phyloP scores from a whole-genome alignment of 352 stramenopile genomes.

The Pythium angustatum region DNA sequence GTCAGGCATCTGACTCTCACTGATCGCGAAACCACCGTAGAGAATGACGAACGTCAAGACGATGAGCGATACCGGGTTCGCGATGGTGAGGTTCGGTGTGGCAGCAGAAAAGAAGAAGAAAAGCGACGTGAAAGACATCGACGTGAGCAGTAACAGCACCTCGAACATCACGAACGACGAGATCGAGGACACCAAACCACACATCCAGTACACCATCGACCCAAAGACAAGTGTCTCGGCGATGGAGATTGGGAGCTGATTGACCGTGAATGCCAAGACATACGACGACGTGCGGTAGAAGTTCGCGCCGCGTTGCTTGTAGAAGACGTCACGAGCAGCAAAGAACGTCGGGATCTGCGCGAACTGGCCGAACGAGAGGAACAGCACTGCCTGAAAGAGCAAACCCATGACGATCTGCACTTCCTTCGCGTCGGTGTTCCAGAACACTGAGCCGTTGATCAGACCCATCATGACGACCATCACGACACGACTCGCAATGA shows the following conservation, averaged over 20 bases:
- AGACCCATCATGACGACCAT: constrained; percentile 48
- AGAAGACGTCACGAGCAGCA: constrained; percentile 57
- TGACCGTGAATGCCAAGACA: constrained; percentile 48
- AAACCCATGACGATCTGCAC: constrained; percentile 59
- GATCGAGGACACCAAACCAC: constrained; percentile 39
- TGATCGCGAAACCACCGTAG: constrained; percentile 57
- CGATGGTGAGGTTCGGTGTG: constrained; percentile 35
- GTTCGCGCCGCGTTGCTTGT: constrained; percentile 84
- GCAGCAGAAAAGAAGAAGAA: constrained; percentile 49
- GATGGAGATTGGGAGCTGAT: constrained; percentile 53
- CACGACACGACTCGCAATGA: constrained; percentile 45
- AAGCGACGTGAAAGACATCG: constrained; percentile 42
- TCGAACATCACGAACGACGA: constrained; percentile 42
- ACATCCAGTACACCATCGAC: constrained; percentile 77
- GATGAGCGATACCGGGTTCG: constrained; percentile 45
- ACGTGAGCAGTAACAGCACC: constrained; percentile 39
- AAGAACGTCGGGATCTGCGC: constrained; percentile 77
- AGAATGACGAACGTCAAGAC: constrained; percentile 48
- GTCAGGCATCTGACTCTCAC: constrained; percentile 43
- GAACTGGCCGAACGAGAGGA: constrained; percentile 67
- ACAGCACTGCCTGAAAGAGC: constrained; percentile 78
- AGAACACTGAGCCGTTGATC: constrained; percentile 45
- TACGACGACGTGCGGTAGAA: constrained; percentile 77
- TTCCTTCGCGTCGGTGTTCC: constrained; percentile 40
- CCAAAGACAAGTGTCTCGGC: constrained; percentile 47